phyloP scores from a whole-genome alignment of 352 stramenopile species.

The Phytophthora foliorum region DNA sequence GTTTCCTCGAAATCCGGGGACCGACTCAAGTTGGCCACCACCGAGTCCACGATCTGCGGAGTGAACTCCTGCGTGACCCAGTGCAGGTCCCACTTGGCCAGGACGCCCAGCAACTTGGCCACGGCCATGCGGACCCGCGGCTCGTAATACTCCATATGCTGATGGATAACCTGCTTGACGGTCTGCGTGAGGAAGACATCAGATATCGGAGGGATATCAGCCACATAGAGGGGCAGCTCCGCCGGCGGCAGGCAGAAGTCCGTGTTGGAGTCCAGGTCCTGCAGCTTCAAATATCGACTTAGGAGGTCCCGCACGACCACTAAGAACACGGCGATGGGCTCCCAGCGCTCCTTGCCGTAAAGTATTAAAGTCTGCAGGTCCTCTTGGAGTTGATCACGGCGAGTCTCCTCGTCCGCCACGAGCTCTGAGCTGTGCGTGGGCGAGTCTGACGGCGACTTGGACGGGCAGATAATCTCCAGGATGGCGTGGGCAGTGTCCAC shows the following conservation, averaged over 20 bases:
- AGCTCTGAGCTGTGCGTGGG: constrained; percentile 10
- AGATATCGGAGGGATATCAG: constrained; percentile 42
- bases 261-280: constrained; percentile 43
- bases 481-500: constrained; percentile 52
- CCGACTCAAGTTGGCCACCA: constrained; percentile 76
- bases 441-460: constrained; percentile 12
- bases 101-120: constrained; percentile 71
- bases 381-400: constrained; percentile 54
- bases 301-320: constrained; percentile 68
- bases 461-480: constrained; percentile 36
- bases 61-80: constrained; percentile 73
- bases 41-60: constrained; percentile 78
- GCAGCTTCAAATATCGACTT: constrained; percentile 39
- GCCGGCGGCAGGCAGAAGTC: constrained; percentile 38
- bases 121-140: constrained; percentile 85
- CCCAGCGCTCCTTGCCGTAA: constrained; percentile 74
- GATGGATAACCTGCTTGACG: constrained; percentile 48
- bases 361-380: constrained; percentile 62
- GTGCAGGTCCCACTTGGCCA: constrained; percentile 69
- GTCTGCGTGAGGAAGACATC: constrained; percentile 55
- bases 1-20: constrained; percentile 87
- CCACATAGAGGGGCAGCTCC: constrained; percentile 28
- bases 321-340: constrained; percentile 73
- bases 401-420: constrained; percentile 16
- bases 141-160: constrained; percentile 89